A percentile compares a stretch with the other conserved stretches of the same genome.
These are phyloP conservation scores for Cyamopsis tetragonoloba DNA, from an alignment of 306 rosid species.

Conservation along the genomic window DNA sequence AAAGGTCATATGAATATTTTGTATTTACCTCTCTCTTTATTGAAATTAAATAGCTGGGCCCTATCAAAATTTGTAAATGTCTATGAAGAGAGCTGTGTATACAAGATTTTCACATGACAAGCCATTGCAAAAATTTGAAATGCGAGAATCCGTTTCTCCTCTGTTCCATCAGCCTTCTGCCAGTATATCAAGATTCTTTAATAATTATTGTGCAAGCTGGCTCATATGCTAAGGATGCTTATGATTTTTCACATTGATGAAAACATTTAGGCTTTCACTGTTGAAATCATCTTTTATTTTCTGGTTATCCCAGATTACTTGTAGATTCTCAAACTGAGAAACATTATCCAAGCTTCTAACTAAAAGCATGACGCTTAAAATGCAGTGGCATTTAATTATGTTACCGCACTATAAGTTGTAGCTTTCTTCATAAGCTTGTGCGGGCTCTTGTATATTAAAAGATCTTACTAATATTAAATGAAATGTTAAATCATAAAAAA, in stretches of 20 bases:
- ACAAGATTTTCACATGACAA: neutral
- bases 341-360: conserved; percentile 16
- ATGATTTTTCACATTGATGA: neutral
- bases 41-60: neutral
- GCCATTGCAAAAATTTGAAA: neutral
- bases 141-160: neutral
- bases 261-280: conserved; percentile 11
- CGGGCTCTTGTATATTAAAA: conserved; percentile 26
- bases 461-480: too few relatives aligned
- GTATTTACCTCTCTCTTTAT: neutral
- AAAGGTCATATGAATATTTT: neutral
- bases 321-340: conserved; percentile 10
- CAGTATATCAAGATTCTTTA: conserved; percentile 5
- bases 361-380: conserved; percentile 13
- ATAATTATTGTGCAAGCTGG: neutral
- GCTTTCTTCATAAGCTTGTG: conserved; percentile 16
- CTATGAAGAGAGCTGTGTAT: neutral
- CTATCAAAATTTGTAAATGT: neutral
- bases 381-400: conserved; percentile 15
- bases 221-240: neutral
- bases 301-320: neutral
- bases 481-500: too few relatives aligned
- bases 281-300: neutral
- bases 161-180: conserved; percentile 2
- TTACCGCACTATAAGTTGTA: conserved; percentile 2